Evolutionary conservation across 805 yeast genomes (phyloP).

Genomic region (Starmera dryadoides): DNA sequence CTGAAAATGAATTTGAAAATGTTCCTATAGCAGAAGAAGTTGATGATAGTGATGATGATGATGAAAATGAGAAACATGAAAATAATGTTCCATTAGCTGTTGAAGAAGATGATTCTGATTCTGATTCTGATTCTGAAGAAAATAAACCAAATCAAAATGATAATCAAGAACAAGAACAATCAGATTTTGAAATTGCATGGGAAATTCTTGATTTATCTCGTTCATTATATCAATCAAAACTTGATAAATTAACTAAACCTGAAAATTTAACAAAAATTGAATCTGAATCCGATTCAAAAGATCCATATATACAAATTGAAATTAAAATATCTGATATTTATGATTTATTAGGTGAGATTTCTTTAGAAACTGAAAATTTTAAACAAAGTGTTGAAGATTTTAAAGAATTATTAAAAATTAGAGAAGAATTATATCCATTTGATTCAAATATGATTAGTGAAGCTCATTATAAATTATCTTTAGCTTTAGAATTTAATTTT

Average conservation of each 20-base stretch:
- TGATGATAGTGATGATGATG: constrained; percentile 15
- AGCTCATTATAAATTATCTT: constrained; percentile 71
- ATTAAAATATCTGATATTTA: constrained; percentile 65
- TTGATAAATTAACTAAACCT: constrained; percentile 16
- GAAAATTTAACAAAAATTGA: constrained; percentile 14
- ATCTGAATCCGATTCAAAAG: constrained; percentile 15
- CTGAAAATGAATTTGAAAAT: constrained; percentile 24
- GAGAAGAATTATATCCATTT: constrained; percentile 42
- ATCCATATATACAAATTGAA: constrained; percentile 29
- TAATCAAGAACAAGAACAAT: constrained; percentile 27
- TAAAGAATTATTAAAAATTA: constrained; percentile 44
- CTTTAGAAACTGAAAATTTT: constrained; percentile 85
- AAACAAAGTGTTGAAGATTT: constrained; percentile 71
- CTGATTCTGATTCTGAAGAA: constrained; percentile 17
- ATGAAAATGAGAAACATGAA: constrained; percentile 7
- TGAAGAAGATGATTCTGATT: constrained; percentile 16
- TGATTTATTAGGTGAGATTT: constrained; percentile 81
- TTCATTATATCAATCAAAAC: constrained; percentile 44
- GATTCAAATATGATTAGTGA: constrained; percentile 60
- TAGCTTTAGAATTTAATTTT: constrained; percentile 68
- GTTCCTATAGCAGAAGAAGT: constrained; percentile 30
- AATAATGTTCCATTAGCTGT: too few species aligned
- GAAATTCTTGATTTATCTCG: constrained; percentile 77
- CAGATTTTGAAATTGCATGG: constrained; percentile 86
- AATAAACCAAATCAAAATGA: constrained; percentile 21